Evolutionary conservation across 2,329 filamentous ascomycete genomes (phyloP), one percentile per base, ranked within the genome.

Genomic region (Fusarium avenaceum): DNA sequence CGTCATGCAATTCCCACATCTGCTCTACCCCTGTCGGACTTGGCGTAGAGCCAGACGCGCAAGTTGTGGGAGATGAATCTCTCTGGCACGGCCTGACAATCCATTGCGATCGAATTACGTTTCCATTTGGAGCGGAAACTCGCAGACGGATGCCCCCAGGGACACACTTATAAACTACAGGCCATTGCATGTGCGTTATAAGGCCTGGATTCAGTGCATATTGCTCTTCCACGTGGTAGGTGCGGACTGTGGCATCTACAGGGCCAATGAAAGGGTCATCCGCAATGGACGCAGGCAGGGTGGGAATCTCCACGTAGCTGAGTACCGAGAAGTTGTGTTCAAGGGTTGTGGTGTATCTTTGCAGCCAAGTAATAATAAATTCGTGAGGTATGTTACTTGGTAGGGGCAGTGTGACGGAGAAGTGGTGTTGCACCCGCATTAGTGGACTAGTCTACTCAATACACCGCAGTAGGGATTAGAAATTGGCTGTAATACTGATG

Each of bases 391-490:
- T 6, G 24, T 14, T 20, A 17, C 24, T 33, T 15, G 30, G 43
- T n/a, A 45, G 9, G 4, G 43, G 43, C 5, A 45, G 9, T 19
- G 24, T 30, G 17, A 45, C 9, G 7, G 43, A 45, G 43, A 45
- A 45, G n/a, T 45, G 43, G 43, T 45, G 43, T 45, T 45, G 43
- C 7, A 6, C n/a, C 17, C 43, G 43, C 24, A 45, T 45, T 30
- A 19, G 43, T 45, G 26, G 22, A 8, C 5, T 7, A 20, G 15
- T 14, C 6, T 7, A 6, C 10, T 15, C 14, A 15, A 33, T 15
- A 3, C 30, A 33, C 13, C 14, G 28, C 10, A 13, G 26, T 28
- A 10, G 4, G 14, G 30, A 33, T 33, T 7, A 10, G 7, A 15
- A 33, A 33, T 3, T 4, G 13, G 13, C 30, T 33, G 7, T 14